These are phyloP conservation scores for Luvunga scandens DNA, from an alignment of 345 rosid genomes.

Conservation along the genomic window DNA sequence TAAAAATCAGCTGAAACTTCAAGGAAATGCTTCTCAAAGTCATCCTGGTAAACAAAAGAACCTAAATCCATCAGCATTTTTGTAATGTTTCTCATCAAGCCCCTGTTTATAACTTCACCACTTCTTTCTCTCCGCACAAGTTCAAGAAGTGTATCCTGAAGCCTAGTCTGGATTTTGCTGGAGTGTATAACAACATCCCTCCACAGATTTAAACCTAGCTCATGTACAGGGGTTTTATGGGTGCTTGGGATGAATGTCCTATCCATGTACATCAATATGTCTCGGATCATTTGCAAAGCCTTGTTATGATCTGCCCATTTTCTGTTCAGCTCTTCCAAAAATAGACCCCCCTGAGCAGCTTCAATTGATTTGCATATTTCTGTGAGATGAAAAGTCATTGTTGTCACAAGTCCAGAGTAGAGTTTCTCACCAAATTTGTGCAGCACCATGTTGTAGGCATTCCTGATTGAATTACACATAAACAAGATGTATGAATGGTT, in stretches of 20 bases:
- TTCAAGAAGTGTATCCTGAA: constrained; percentile 52
- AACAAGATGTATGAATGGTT: constrained; percentile 5
- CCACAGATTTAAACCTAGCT: constrained; percentile 71
- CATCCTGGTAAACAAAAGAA: constrained; percentile 60
- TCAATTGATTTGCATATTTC: constrained; percentile 53
- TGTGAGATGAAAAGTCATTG: constrained; percentile 64
- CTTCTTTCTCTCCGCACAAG: constrained; percentile 54
- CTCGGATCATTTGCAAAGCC: constrained; percentile 74
- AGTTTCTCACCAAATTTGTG: constrained; percentile 73
- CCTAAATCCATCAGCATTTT: constrained; percentile 78
- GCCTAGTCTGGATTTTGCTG: constrained; percentile 53
- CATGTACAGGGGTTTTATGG: constrained; percentile 66
- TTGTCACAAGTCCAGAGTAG: constrained; percentile 52
- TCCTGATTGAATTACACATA: constrained; percentile 28
- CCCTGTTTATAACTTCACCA: constrained; percentile 68
- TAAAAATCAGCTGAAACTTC: constrained; percentile 62
- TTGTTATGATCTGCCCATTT: constrained; percentile 79
- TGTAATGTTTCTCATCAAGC: constrained; percentile 62
- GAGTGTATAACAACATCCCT: constrained; percentile 55
- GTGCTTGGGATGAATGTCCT: constrained; percentile 61
- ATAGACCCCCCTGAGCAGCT: constrained; percentile 65
- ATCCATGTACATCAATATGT: constrained; percentile 79
- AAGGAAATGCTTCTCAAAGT: constrained; percentile 68
- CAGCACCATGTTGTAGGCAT: constrained; percentile 77
- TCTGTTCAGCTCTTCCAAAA: constrained; percentile 65